Conservation (phyloP, 495 filamentous ascomycete species). For the Barbatosphaeria neglecta region DNA sequence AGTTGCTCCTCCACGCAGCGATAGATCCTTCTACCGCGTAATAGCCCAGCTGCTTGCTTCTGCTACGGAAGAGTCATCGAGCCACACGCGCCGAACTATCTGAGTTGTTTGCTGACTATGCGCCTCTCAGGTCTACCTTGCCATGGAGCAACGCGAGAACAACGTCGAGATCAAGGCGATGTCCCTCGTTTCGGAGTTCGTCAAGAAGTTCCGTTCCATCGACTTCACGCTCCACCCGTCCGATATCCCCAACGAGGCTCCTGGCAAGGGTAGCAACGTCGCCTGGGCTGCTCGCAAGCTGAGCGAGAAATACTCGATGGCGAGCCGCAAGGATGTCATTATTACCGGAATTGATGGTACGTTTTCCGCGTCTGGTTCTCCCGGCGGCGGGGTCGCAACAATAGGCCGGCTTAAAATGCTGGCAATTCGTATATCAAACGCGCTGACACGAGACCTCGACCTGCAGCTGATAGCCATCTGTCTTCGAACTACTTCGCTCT, state of each 20-base stretch:
- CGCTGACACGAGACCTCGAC: slow-evolving; percentile 11
- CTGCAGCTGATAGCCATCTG: slow-evolving; percentile 56
- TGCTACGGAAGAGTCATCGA: no score
- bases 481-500: slow-evolving; percentile 51
- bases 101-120: slow-evolving; percentile 9
- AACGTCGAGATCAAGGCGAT: slow-evolving; percentile 42
- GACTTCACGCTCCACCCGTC: slow-evolving; percentile 49
- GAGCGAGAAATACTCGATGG: slow-evolving; percentile 40
- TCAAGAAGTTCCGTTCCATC: slow-evolving; percentile 48
- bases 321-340: slow-evolving; percentile 45
- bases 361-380: slow-evolving; percentile 8
- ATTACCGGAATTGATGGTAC: slow-evolving; percentile 60
- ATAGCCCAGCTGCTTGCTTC: not conserved
- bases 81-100: no score
- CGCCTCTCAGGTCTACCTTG: slow-evolving; percentile 46
- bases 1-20: slow-evolving; percentile 19
- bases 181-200: slow-evolving; percentile 40
- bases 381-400: not conserved
- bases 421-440: slow-evolving; percentile 14
- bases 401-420: slow-evolving; percentile 1
- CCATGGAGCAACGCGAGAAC: slow-evolving; percentile 55
- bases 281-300: slow-evolving; percentile 53
- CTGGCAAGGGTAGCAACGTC: slow-evolving; percentile 59
- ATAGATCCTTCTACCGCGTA: not conserved
- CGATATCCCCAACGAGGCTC: slow-evolving; percentile 49